Evolutionary conservation across 768 basidiomycete genomes (phyloP), one percentile per base, ranked within the genome.

Genomic region (Tylopilus rubrobrunneus): DNA sequence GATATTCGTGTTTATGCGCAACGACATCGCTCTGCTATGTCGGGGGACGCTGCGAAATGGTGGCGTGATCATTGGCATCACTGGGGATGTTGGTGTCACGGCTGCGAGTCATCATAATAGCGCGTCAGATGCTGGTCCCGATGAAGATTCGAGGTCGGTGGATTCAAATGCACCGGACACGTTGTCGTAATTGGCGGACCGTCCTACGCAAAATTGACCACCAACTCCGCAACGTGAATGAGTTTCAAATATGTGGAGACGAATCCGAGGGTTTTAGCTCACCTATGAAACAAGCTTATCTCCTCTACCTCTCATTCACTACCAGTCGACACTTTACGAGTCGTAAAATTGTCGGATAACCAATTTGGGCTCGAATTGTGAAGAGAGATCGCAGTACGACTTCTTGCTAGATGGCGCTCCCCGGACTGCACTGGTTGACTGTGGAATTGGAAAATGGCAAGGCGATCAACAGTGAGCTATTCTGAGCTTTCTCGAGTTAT

Each of bases 1-100:
- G 41, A 70, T 44, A 42, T 63, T 58, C 15, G 70, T 68, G 63
- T 64, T 62, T 51, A 71, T 64, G 59, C 59, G 57, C 56, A 69
- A 56, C 31, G 69, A 59, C 67, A 69, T 69, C 28, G 59, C 48
- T 56, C 47, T 56, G 52, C 31, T 56, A 53, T 19, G 52, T 49
- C 42, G 55, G 46, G 55, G 56, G 54, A 44, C 43, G 47, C 23
- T 29, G 58, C 25, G 39, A 45, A 3, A 41, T 12, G 25, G 42
- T 12, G 48, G 44, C 17, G 21, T 40, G 63, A 65, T 67, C 66
- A 29, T 29, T 49, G 55, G 52, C 34, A 58, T 43, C 31, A 48
- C 33, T 48, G 45, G 31, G 43, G 40, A 21, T 15, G 48, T 49
- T 44, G 25, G 36, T 48, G 48, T 52, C 53, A 44, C 47, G 56